Percentiles rank a stretch among this genome's conserved stretches.
Conservation (phyloP, 176 grass and related monocot species). For the Eragrostis curvula region DNA sequence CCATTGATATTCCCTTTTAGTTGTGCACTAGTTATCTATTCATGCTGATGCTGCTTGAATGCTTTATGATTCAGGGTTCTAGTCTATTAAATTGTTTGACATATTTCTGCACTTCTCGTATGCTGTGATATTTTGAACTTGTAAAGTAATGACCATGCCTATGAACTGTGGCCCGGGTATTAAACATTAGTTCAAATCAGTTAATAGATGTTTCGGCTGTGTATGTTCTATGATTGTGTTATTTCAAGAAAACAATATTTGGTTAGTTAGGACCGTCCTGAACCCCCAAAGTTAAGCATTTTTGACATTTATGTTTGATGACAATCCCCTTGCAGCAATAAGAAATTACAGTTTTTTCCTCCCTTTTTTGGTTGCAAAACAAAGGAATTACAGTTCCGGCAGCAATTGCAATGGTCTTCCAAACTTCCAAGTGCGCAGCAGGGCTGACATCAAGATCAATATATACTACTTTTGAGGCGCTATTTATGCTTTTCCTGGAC, state of each 20-base stretch:
- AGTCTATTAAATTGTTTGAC: background rate
- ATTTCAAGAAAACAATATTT: no score
- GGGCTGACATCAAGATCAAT: no score
- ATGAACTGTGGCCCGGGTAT: background rate
- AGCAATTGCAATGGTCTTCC: background rate
- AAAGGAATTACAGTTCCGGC: background rate
- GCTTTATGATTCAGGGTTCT: background rate
- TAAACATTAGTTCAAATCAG: background rate
- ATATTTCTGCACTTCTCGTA: background rate
- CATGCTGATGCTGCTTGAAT: background rate
- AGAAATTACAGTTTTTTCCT: no score
- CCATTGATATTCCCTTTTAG: background rate
- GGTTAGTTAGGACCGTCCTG: no score
- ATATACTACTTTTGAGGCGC: no score
- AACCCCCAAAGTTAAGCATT: no score
- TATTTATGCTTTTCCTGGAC: background rate
- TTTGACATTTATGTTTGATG: no score
- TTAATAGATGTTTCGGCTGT: background rate
- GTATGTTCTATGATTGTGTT: background rate
- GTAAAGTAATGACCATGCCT: background rate
- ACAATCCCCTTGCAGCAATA: no score
- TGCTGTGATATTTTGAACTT: background rate
- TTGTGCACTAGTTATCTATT: background rate
- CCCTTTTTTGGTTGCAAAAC: no score
- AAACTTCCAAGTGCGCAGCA: background rate